A percentile compares a stretch with the other conserved stretches of the same genome.
phyloP scores from a whole-genome alignment of 2,329 filamentous ascomycete genomes.

The Emydomyces testavorans region DNA sequence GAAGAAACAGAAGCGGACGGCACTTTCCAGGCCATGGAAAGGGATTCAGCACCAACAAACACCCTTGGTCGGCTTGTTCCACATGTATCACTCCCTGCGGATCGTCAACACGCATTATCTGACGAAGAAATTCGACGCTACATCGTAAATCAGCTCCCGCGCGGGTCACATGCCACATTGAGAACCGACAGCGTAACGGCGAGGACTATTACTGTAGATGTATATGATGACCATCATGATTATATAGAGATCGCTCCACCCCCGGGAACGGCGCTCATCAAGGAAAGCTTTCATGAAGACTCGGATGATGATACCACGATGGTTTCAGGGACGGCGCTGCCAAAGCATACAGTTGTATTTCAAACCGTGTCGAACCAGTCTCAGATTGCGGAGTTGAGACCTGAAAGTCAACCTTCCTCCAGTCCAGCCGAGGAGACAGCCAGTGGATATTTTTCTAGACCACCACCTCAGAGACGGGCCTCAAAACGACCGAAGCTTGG shows the following conservation, averaged over 20 bases:
- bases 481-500: neutral
- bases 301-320: conserved; percentile 28
- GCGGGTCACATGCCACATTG: conserved; percentile 34
- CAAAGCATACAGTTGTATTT: conserved; percentile 38
- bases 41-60: conserved; percentile 23
- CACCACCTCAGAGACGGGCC: neutral
- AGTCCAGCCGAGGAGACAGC: neutral
- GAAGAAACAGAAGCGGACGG: conserved; percentile 25
- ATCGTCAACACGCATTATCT: conserved; percentile 30
- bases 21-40: conserved; percentile 31
- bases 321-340: conserved; percentile 17
- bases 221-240: conserved; percentile 30
- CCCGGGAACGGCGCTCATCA: conserved; percentile 37
- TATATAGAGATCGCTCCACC: conserved; percentile 35
- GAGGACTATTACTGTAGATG: conserved; percentile 38
- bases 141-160: conserved; percentile 37
- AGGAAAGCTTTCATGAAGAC: conserved; percentile 41
- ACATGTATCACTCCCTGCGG: conserved; percentile 26
- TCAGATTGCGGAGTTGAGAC: conserved; percentile 29
- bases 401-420: conserved; percentile 11
- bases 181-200: conserved; percentile 34
- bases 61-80: conserved; percentile 17
- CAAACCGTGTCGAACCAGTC: conserved; percentile 34
- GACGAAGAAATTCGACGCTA: conserved; percentile 39
- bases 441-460: neutral